phyloP scores from a whole-genome alignment of 768 basidiomycete species.

The Auriscalpium orientale region DNA sequence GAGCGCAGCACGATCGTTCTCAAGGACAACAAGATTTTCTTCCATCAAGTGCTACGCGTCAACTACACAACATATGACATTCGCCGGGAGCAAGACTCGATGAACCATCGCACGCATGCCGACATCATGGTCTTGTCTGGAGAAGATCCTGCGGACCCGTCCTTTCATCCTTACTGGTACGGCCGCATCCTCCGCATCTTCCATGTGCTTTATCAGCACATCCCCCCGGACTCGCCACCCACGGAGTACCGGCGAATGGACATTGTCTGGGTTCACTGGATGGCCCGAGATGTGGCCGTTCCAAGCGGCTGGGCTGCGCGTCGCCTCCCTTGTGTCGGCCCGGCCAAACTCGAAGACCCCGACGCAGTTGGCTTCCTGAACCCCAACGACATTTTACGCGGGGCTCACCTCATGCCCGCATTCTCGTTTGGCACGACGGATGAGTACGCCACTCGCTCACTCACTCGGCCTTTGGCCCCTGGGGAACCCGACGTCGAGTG shows the following conservation, averaged over 20 bases:
- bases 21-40: conserved; percentile 21
- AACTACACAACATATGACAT: conserved; percentile 40
- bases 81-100: conserved; percentile 30
- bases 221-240: neutral
- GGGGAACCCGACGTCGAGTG: too few species aligned
- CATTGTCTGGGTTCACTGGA: neutral
- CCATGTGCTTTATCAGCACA: neutral
- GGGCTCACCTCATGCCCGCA: too few species aligned
- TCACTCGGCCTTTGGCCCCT: too few species aligned
- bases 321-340: neutral
- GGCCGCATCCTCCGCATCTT: neutral
- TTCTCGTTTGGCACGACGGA: too few species aligned
- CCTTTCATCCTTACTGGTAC: neutral
- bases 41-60: conserved; percentile 25
- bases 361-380: too few species aligned
- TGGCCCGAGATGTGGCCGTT: neutral
- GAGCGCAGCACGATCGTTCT: conserved; percentile 11
- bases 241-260: neutral
- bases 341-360: too few species aligned
- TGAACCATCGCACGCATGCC: conserved; percentile 27
- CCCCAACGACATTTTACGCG: too few species aligned
- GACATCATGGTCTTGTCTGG: neutral
- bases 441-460: too few species aligned
- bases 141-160: neutral
- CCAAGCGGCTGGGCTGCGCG: neutral